phyloP scores from a whole-genome alignment of 805 yeast genomes.

The Teunomyces lycoperdinae region DNA sequence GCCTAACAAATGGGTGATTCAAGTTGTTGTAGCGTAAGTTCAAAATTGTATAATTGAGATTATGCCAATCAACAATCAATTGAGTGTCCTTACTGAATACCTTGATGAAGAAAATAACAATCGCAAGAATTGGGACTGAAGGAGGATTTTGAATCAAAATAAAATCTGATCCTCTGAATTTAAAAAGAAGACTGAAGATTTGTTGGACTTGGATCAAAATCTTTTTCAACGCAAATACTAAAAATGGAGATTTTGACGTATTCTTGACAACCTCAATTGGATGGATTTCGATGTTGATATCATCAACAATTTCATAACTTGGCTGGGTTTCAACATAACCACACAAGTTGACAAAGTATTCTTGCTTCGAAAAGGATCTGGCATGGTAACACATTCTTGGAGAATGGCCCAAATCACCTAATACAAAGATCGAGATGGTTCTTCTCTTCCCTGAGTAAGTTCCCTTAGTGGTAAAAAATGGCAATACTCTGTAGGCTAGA shows the following conservation, averaged over 20 bases:
- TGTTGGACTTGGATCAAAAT: constrained; percentile 53
- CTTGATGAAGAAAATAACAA: constrained; percentile 54
- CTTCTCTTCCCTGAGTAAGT: constrained; percentile 27
- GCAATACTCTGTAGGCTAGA: constrained; percentile 39
- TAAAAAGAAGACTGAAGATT: constrained; percentile 48
- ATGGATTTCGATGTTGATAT: constrained; percentile 50
- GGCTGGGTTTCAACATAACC: constrained; percentile 70
- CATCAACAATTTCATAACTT: constrained; percentile 49
- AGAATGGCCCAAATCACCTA: constrained; percentile 93
- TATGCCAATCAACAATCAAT: constrained; percentile 93
- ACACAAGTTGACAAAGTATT: constrained; percentile 76
- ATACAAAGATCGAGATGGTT: constrained; percentile 72
- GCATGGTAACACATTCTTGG: constrained; percentile 96
- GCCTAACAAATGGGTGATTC: constrained; percentile 59
- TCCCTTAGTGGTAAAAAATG: constrained; percentile 28
- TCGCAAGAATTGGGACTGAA: constrained; percentile 72
- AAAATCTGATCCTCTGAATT: constrained; percentile 60
- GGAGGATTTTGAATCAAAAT: constrained; percentile 92
- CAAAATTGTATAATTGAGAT: constrained; percentile 80
- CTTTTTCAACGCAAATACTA: constrained; percentile 57
- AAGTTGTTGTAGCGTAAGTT: constrained; percentile 56
- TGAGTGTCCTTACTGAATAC: constrained; percentile 51
- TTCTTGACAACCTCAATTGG: constrained; percentile 44
- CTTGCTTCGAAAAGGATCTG: constrained; percentile 62
- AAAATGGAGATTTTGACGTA: constrained; percentile 44